Evolutionary conservation across 257 asterid genomes (phyloP).

Genomic region (Penstemon newberryi): DNA sequence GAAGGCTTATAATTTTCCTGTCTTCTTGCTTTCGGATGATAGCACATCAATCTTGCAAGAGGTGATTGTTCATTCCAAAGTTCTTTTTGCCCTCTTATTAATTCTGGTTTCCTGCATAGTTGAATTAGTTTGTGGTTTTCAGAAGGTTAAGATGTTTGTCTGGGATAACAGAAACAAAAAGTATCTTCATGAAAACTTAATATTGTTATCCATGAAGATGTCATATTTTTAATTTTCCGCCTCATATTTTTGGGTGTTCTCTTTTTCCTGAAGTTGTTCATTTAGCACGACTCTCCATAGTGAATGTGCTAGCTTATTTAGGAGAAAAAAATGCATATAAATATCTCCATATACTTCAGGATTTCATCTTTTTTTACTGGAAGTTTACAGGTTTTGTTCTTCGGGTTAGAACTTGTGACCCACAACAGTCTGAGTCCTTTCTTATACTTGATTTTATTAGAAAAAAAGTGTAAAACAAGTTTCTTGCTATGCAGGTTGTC

Average conservation of each 20-base stretch:
- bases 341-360: constrained; percentile 6
- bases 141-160: constrained; percentile 10
- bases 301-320: constrained; percentile 1
- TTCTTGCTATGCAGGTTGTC: constrained; percentile 56
- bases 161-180: constrained; percentile 1
- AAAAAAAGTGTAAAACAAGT: background rate
- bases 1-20: constrained; percentile 88
- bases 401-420: constrained; percentile 23
- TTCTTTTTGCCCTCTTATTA: constrained; percentile 4
- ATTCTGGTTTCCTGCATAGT: constrained; percentile 14
- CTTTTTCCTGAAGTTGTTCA: constrained; percentile 10
- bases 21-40: constrained; percentile 75
- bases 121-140: constrained; percentile 9
- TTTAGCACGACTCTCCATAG: constrained; percentile 4
- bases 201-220: background rate
- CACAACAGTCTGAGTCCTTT: constrained; percentile 9
- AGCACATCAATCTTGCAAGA: constrained; percentile 68
- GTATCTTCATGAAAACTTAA: background rate
- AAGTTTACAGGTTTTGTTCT: constrained; percentile 19
- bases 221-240: constrained; percentile 6
- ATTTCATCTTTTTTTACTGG: constrained; percentile 12
- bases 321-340: constrained; percentile 16
- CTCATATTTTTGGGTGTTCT: background rate
- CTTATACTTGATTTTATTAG: constrained; percentile 7
- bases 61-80: constrained; percentile 48